Percentiles rank a stretch among this genome's conserved stretches.
phyloP scores from a whole-genome alignment of 1,284 basidiomycete species.

The Rhodotorula sp. region DNA sequence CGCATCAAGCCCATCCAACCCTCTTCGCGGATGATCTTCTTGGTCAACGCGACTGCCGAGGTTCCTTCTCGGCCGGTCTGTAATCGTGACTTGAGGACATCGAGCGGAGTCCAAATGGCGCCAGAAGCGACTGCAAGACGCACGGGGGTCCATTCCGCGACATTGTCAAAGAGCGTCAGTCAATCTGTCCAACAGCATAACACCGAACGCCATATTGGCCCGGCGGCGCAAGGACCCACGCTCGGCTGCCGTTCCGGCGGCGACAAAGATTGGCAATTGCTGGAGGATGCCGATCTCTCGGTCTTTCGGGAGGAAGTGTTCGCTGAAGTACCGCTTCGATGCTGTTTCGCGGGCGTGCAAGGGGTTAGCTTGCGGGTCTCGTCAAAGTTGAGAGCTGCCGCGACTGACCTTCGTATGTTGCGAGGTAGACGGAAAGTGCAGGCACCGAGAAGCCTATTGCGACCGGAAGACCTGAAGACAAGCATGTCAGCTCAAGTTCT shows the following conservation, averaged over 20 bases:
- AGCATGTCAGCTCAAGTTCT: background rate
- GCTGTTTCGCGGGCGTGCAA: background rate
- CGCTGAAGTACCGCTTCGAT: slow-evolving; percentile 37
- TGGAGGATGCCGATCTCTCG: slow-evolving; percentile 35
- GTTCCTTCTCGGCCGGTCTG: slow-evolving; percentile 43
- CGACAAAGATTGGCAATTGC: slow-evolving; percentile 42
- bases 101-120: slow-evolving; percentile 44
- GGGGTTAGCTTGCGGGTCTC: slow-evolving; percentile 1
- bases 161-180: no score
- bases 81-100: slow-evolving; percentile 42
- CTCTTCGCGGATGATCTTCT: slow-evolving; percentile 41
- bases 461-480: slow-evolving; percentile 36
- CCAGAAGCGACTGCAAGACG: slow-evolving; percentile 37
- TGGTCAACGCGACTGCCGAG: slow-evolving; percentile 31
- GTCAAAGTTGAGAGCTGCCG: background rate
- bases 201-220: no score
- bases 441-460: slow-evolving; percentile 43
- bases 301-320: slow-evolving; percentile 27
- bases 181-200: no score
- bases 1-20: slow-evolving; percentile 35
- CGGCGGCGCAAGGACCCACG: slow-evolving; percentile 25
- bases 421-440: slow-evolving; percentile 40
- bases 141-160: no score
- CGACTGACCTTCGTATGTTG: slow-evolving; percentile 39
- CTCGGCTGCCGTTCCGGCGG: slow-evolving; percentile 39